Evolutionary conservation across 2,329 filamentous ascomycete genomes (phyloP).

Genomic region (Lasiodiplodia hormozganensis): DNA sequence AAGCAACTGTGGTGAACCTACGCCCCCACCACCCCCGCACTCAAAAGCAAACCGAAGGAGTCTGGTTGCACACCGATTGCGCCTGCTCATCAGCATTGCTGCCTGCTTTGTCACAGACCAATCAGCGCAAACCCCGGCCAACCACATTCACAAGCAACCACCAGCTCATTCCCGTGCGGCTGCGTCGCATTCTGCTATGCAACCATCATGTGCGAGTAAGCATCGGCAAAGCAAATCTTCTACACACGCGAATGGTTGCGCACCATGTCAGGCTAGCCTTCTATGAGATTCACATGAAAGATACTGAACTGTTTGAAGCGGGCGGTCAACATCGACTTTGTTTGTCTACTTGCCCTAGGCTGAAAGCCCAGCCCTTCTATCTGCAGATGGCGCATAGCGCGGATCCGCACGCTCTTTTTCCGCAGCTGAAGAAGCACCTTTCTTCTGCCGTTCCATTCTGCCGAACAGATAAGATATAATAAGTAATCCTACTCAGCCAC

Average conservation of each 20-base stretch:
- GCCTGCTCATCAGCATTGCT: background rate
- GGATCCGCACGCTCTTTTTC: background rate
- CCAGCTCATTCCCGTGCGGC: background rate
- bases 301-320: background rate
- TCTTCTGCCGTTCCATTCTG: background rate
- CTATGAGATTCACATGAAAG: background rate
- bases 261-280: background rate
- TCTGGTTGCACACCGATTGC: background rate
- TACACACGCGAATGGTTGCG: too few relatives aligned
- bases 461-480: background rate
- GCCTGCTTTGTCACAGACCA: background rate
- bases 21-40: background rate
- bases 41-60: background rate
- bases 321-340: too few relatives aligned
- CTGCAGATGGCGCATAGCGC: background rate
- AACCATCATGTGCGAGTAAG: background rate
- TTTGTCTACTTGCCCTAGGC: background rate
- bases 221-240: background rate
- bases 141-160: background rate
- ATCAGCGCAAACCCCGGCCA: background rate
- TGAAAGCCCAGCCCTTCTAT: too few relatives aligned
- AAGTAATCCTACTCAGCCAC: background rate
- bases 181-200: background rate
- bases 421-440: background rate
- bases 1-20: background rate